Evolutionary conservation across 192 early-diverging fungal species (phyloP).

Genomic region (Mortierella hygrophila): DNA sequence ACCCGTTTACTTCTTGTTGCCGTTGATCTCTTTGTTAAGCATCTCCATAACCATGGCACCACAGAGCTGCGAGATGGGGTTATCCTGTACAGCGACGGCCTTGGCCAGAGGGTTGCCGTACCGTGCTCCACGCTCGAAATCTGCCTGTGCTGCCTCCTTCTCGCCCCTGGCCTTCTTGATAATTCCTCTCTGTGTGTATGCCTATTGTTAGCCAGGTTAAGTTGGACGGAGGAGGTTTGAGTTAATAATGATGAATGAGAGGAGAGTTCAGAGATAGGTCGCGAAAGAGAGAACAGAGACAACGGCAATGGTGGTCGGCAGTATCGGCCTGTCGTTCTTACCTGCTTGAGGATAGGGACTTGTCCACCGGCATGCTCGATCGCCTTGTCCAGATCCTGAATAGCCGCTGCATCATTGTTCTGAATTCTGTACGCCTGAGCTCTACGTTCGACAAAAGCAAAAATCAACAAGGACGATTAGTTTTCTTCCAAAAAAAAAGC

Average conservation of each 20-base stretch:
- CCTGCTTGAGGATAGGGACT: conserved; percentile 57
- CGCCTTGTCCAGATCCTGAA: conserved; percentile 60
- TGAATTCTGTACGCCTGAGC: conserved; percentile 64
- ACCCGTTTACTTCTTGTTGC: conserved; percentile 10
- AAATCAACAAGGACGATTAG: neutral
- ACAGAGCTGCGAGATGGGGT: conserved; percentile 58
- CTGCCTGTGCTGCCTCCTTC: conserved; percentile 56
- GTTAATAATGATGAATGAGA: neutral
- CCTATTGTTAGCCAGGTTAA: conserved; percentile 17
- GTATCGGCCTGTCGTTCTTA: neutral
- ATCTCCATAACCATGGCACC: conserved; percentile 58
- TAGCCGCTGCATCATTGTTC: conserved; percentile 49
- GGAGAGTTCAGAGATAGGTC: neutral
- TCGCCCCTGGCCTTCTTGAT: conserved; percentile 59
- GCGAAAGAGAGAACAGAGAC: neutral
- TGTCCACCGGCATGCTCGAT: conserved; percentile 57
- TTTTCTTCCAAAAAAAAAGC: neutral
- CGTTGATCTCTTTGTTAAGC: conserved; percentile 49
- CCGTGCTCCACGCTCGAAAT: conserved; percentile 63
- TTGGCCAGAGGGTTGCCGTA: conserved; percentile 64
- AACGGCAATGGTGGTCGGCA: neutral
- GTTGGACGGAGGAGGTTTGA: neutral
- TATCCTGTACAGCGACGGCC: conserved; percentile 60
- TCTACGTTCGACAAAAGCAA: conserved; percentile 18
- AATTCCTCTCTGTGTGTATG: conserved; percentile 66